phyloP scores from a whole-genome alignment of 2,329 filamentous ascomycete genomes.

The Colletotrichum abscissum region DNA sequence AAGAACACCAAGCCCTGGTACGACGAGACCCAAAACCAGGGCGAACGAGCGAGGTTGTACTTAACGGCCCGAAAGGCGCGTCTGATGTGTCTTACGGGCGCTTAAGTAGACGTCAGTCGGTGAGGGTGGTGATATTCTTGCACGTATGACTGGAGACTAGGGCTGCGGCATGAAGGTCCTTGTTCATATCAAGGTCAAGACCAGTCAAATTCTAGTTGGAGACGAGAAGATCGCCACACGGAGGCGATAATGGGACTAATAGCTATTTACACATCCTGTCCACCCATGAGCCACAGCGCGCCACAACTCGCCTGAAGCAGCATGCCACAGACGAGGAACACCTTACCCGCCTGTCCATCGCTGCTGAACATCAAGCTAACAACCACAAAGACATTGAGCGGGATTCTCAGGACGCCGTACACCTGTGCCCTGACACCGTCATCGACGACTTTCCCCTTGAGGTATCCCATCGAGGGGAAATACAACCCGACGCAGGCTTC shows the following conservation, averaged over 20 bases:
- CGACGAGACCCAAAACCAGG: slow-evolving; percentile 25
- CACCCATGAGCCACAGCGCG: slow-evolving; percentile 40
- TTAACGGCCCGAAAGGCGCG: slow-evolving; percentile 26
- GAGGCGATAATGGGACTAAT: too few species aligned
- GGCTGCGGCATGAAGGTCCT: neutral
- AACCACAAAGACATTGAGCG: slow-evolving; percentile 68
- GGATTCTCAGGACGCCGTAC: slow-evolving; percentile 65
- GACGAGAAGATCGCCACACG: neutral
- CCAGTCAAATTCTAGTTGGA: neutral
- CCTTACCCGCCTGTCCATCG: slow-evolving; percentile 41
- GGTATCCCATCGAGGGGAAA: slow-evolving; percentile 63
- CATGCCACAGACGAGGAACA: slow-evolving; percentile 46
- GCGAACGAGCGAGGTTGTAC: slow-evolving; percentile 21
- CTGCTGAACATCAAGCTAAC: slow-evolving; percentile 54
- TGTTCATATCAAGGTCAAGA: neutral
- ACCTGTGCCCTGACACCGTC: slow-evolving; percentile 64
- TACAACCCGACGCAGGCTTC: slow-evolving; percentile 67
- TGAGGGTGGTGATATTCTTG: neutral
- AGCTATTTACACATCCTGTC: slow-evolving; percentile 15
- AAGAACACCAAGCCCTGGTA: neutral
- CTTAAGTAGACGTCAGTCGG: slow-evolving; percentile 34
- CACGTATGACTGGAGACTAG: neutral
- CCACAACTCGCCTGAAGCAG: slow-evolving; percentile 44
- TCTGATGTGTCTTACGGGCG: slow-evolving; percentile 26
- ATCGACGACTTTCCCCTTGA: slow-evolving; percentile 64